These are phyloP conservation scores for Xerocomellus amylosporus DNA, from an alignment of 768 basidiomycete genomes.

Conservation along the genomic window DNA sequence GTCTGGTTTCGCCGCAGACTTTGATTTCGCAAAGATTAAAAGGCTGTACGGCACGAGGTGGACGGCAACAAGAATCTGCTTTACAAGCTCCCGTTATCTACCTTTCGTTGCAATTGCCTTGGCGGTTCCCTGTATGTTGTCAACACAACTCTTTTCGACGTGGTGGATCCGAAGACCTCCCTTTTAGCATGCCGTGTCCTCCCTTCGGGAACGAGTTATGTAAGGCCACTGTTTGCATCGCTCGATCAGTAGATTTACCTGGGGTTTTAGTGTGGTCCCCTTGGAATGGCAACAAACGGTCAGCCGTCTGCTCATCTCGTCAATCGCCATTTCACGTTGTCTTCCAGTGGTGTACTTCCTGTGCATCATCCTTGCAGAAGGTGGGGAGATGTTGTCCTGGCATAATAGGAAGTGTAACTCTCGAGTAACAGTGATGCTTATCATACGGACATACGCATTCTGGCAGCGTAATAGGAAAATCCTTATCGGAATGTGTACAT, in stretches of 20 bases:
- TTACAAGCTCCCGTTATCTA: constrained; percentile 20
- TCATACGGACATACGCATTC: constrained; percentile 20
- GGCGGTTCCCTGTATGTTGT: constrained; percentile 10
- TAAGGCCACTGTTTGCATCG: not conserved
- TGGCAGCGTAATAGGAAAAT: constrained; percentile 18
- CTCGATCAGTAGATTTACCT: not conserved
- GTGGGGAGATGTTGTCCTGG: constrained; percentile 2
- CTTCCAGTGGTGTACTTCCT: constrained; percentile 13
- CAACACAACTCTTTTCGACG: not conserved
- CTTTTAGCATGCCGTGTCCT: constrained; percentile 5
- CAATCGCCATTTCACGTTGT: not conserved
- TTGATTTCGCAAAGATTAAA: constrained; percentile 8
- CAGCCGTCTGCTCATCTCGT: not conserved
- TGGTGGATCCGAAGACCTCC: not conserved
- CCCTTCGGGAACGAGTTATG: constrained; percentile 4
- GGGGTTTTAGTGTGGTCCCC: constrained; percentile 7
- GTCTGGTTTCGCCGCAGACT: not conserved
- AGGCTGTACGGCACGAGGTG: constrained; percentile 19
- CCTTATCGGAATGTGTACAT: constrained; percentile 14
- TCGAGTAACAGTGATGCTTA: constrained; percentile 10
- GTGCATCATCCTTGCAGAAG: constrained; percentile 16
- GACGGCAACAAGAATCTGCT: constrained; percentile 18
- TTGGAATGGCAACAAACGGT: constrained; percentile 13
- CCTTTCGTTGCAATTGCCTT: constrained; percentile 17
- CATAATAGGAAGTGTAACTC: not conserved